These are phyloP conservation scores for Aegilops bicornis DNA, from an alignment of 176 grass and related monocot genomes.

Conservation along the genomic window DNA sequence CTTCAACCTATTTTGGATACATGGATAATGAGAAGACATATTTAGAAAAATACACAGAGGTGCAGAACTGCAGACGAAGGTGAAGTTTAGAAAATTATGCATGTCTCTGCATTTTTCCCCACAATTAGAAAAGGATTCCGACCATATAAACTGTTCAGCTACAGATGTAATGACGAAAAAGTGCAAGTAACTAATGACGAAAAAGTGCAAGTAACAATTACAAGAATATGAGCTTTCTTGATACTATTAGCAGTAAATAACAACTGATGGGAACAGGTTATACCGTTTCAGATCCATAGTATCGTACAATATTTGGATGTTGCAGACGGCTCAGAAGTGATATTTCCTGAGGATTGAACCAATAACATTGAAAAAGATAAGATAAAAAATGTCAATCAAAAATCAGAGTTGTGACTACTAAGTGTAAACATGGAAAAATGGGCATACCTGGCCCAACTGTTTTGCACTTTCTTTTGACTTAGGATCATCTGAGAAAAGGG, in stretches of 20 bases:
- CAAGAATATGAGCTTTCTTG: neutral
- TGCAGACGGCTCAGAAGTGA: conserved; percentile 86
- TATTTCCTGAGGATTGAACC: conserved; percentile 82
- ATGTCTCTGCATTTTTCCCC: neutral
- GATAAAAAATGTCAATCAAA: conserved; percentile 18
- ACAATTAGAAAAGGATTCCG: neutral
- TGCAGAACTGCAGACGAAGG: neutral
- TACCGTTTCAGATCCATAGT: conserved; percentile 98
- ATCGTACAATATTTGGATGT: conserved; percentile 97
- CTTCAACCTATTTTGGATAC: conserved; percentile 63
- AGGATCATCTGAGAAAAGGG: conserved; percentile 95
- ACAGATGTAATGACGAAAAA: neutral
- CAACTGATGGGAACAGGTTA: conserved; percentile 25
- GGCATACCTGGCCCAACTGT: conserved; percentile 78
- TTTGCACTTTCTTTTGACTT: conserved; percentile 98
- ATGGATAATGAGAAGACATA: conserved; percentile 16
- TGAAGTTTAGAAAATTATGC: neutral
- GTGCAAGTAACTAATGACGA: neutral
- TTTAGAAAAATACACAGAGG: conserved; percentile 23
- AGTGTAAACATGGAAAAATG: conserved; percentile 18
- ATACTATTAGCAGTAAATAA: conserved; percentile 20
- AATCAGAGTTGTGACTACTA: neutral
- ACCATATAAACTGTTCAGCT: conserved; percentile 10
- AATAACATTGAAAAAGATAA: conserved; percentile 16
- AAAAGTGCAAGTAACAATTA: conserved; percentile 13